phyloP scores from a whole-genome alignment of 1,284 basidiomycete genomes.

The Pulchroboletus neoregius region DNA sequence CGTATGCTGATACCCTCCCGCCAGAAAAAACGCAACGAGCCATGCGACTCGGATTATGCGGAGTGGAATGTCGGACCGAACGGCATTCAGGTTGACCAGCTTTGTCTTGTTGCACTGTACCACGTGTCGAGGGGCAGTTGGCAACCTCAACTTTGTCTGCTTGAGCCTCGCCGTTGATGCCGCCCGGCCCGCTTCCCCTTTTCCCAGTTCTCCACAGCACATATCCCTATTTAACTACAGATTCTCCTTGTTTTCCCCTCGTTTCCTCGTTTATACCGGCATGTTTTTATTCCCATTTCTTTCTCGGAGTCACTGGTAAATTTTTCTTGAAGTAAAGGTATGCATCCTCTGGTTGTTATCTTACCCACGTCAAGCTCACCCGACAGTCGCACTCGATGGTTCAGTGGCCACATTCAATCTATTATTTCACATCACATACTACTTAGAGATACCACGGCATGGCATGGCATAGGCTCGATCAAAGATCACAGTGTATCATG shows the following conservation, averaged over 20 bases:
- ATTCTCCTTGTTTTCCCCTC: not conserved
- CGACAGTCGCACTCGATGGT: not conserved
- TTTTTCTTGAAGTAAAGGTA: conserved; percentile 1
- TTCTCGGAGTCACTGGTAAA: not conserved
- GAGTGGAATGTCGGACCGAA: conserved; percentile 27
- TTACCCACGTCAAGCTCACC: not conserved
- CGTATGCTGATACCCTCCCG: conserved; percentile 4
- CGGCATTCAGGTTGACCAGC: conserved; percentile 24
- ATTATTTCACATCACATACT: conserved; percentile 7
- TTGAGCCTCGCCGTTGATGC: conserved; percentile 15
- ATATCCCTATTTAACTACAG: not conserved
- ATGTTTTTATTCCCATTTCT: not conserved
- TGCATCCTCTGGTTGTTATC: not conserved
- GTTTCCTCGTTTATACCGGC: not conserved
- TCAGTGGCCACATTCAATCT: not conserved
- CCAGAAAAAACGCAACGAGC: conserved; percentile 16
- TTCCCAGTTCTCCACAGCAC: not conserved
- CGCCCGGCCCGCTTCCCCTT: not conserved
- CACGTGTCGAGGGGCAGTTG: conserved; percentile 32
- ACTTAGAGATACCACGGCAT: conserved; percentile 18
- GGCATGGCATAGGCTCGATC: conserved; percentile 9
- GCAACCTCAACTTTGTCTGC: conserved; percentile 31
- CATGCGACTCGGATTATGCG: conserved; percentile 12
- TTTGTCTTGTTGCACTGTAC: conserved; percentile 26
- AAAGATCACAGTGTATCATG: conserved; percentile 8